Base-by-base conservation (phyloP, 2,329 filamentous ascomycete species). In the Diplodia corticola region DNA sequence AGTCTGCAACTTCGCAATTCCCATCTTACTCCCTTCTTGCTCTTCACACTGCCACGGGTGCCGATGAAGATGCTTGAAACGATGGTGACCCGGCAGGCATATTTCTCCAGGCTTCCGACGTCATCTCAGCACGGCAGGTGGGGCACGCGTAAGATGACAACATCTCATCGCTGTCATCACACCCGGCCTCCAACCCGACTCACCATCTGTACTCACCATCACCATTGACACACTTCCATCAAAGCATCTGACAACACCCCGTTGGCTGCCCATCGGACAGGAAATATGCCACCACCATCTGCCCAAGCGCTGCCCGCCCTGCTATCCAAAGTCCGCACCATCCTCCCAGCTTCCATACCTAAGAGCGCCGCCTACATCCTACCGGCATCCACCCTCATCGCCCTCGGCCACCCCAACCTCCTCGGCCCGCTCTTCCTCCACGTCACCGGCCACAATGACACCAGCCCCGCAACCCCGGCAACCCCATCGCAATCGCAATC, bases 321-420 rank as follows among this genome's bases (percentile, higher is more conserved):
- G 10, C 51, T 65, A 13, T 49, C 63, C 37, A 65, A 33, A 15
- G 24, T 65, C 7, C 44, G 28, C 13, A 10, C 40, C 20, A 13
- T 28, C 22, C 40, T 65, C 5, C 63, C 63, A 13, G 4, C 22
- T 6, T 57, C 63, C 26, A 13, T 65, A 9, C 63, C 63, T 4
- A 57, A 50, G n/a, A 57, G 50, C 40, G 63, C 51, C 26, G 51
- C 50, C 7, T 65, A 65, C 44, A 53, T 65, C 26, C 40, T 65
- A 1, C 53, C 63, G 5, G 63, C 63, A 37, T 53, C 40, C 17
- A 49, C 63, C 37, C 40, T 65, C 4, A 49, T 28, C 20, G 63
- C 63, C n/a, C 51, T 65, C 30, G 51, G 63, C 37, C 63, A 65
- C 30, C 63, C 63, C 3, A 50, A 40, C 51, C 63, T 65, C 22